Conservation (phyloP, 2,329 filamentous ascomycete genomes). For the Alternaria ventricosa region DNA sequence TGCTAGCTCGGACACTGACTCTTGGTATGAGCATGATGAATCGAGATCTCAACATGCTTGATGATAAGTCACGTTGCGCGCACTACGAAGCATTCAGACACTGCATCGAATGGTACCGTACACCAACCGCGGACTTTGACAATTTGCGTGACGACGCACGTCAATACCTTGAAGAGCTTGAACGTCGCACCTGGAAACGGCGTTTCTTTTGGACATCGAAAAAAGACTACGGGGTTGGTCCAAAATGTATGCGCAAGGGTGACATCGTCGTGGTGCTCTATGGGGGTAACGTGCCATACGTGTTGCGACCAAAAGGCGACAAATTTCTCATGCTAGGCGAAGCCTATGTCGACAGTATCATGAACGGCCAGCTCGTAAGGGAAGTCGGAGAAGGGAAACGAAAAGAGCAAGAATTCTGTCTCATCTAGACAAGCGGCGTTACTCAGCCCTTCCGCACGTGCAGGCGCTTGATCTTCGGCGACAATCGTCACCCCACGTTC, state of each 20-base stretch:
- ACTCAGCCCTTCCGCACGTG: neutral
- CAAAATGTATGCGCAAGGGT: slow-evolving; percentile 7
- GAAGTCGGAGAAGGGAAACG: neutral
- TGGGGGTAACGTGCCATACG: neutral
- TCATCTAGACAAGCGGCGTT: neutral
- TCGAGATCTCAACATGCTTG: fast-evolving
- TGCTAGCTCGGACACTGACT: neutral
- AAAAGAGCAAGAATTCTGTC: slow-evolving; percentile 4
- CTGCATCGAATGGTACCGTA: neutral
- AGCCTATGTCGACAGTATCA: slow-evolving; percentile 10
- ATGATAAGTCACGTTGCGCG: neutral
- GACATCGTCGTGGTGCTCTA: slow-evolving; percentile 12
- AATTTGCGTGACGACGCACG: neutral
- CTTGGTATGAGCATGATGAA: fast-evolving
- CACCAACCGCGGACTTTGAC: neutral
- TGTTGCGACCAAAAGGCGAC: neutral
- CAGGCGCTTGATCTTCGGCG: neutral
- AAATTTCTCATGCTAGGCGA: slow-evolving; percentile 5
- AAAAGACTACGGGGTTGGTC: slow-evolving; percentile 3
- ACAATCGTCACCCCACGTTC: neutral
- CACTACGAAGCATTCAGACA: neutral
- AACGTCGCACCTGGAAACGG: neutral
- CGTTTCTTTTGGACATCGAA: neutral
- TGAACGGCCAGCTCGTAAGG: slow-evolving; percentile 2
- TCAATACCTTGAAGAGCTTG: neutral